Evolutionary conservation across 1,139 yeast genomes (phyloP), one percentile per base, ranked within the genome.

Genomic region (Suhomyces kunorum): DNA sequence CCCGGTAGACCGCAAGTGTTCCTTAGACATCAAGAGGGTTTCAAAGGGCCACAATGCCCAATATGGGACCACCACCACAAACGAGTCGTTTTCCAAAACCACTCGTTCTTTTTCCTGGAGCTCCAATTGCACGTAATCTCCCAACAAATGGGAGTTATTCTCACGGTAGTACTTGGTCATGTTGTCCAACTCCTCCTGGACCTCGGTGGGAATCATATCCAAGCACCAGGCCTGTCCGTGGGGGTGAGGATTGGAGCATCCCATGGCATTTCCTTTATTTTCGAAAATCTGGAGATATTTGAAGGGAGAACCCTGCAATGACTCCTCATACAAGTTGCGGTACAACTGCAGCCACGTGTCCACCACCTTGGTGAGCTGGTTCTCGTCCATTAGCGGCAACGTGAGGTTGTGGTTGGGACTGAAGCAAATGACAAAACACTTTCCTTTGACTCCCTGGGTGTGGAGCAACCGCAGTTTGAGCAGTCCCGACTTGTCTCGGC

Each of bases 21-120:
- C 63, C 51, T 79, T 78, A 17, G 87, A 58, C 8, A 83, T 63
- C 28, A 84, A 66, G 61, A 84, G 64, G 6, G 87, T 80, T 61
- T 84, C 89, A 58, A 82, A 84, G 6, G 92, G 92, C 90, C 92
- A 84, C 35, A 81, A 71, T 4, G 90, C 92, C 92, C 92, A 84
- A 61, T 80, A 84, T 35, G 92, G 90, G 11, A 84, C 88, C 12
- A 83, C 80, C n/a, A 77, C 86, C 27, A 83, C 54, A 49, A 84
- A 84, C 2, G 80, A 68, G 46, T 78, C 86, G 54, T 83, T 84
- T 44, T 76, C 71, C 22, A 73, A 68, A 8, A 84, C 82, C 31
- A 81, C 54, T 46, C 92, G 73, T 40, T 68, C 68, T 44, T 60
- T 63, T 48, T 77, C 76, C 36, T 67, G 56, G 28, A 78, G 51